Evolutionary conservation across 306 rosid species (phyloP), one percentile per base, ranked within the genome.

Genomic region (Begonia peltatifolia): DNA sequence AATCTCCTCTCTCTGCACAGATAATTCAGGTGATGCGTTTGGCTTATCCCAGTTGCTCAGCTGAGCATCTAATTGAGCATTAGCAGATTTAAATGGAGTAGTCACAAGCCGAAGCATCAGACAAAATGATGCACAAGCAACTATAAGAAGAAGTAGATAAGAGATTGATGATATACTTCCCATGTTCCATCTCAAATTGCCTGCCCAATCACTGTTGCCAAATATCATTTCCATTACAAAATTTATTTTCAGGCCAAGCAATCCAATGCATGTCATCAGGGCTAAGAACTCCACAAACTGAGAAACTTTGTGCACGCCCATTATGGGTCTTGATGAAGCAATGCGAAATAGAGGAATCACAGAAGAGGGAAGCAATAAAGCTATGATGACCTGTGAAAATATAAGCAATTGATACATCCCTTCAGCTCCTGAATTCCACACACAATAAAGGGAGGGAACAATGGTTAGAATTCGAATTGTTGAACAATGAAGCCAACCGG

Each of bases 401-500:
- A 90, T 66, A 46, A 90, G 92, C 60, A 90, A 68, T 52, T 85
- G 90, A 78, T 80, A 85, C 82, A 83, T 76, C 67, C 95, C 97
- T 68, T 90, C 97, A 49, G 94, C 82, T 63, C 95, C 97, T 11
- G 84, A 77, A 72, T 75, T 80, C 95, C 95, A 90, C 20, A 74
- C 95, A 58, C 87, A 90, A 53, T 78, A 85, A 48, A 90, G 76
- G 38, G 97, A 95, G 10, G 97, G 94, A 79, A 80, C 66, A 62
- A 83, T 68, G 16, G 94, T 83, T 71, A 85, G 59, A 61, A 85
- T 81, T 73, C 97, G 80, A 63, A 90, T 74, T 57, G 95, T 90
- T 11, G 73, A 80, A 67, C 84, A 90, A 62, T 90, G 97, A 66
- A 90, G 89, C 97, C 97, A 90, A 57, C 92, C 92, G 11, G 97